phyloP scores from a whole-genome alignment of 805 yeast species.

The Metschnikowia colocasiae region DNA sequence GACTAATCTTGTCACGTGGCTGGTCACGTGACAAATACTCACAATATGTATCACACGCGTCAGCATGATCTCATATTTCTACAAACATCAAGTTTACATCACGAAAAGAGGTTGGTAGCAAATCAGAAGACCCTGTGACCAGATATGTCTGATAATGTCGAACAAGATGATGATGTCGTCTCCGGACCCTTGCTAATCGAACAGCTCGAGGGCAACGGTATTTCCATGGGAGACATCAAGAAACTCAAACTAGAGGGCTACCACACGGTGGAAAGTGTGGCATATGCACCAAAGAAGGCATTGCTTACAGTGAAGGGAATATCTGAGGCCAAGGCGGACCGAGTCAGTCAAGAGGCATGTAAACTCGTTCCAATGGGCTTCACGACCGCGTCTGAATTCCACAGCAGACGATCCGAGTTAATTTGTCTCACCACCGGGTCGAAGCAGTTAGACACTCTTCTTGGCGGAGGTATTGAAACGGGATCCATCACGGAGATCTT shows the following conservation, averaged over 20 bases:
- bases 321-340: constrained; percentile 92
- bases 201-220: constrained; percentile 77
- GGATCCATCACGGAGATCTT: constrained; percentile 95
- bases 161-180: constrained; percentile 48
- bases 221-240: constrained; percentile 69
- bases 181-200: constrained; percentile 56
- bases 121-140: neutral
- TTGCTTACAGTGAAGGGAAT: constrained; percentile 82
- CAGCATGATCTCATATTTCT: neutral
- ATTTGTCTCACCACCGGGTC: constrained; percentile 95
- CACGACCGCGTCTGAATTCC: constrained; percentile 94
- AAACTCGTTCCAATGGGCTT: constrained; percentile 92
- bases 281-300: constrained; percentile 85
- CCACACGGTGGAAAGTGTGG: constrained; percentile 88
- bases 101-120: neutral
- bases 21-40: neutral
- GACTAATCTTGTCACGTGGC: neutral
- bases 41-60: constrained; percentile 2
- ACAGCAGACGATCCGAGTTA: constrained; percentile 81
- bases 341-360: constrained; percentile 75
- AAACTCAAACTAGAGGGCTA: constrained; percentile 80
- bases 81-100: neutral
- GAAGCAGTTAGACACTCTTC: constrained; percentile 82
- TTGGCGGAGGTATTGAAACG: constrained; percentile 97
- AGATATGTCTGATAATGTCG: constrained; percentile 14